phyloP scores from a whole-genome alignment of 257 asterid genomes.

The Primulina huaijiensis region DNA sequence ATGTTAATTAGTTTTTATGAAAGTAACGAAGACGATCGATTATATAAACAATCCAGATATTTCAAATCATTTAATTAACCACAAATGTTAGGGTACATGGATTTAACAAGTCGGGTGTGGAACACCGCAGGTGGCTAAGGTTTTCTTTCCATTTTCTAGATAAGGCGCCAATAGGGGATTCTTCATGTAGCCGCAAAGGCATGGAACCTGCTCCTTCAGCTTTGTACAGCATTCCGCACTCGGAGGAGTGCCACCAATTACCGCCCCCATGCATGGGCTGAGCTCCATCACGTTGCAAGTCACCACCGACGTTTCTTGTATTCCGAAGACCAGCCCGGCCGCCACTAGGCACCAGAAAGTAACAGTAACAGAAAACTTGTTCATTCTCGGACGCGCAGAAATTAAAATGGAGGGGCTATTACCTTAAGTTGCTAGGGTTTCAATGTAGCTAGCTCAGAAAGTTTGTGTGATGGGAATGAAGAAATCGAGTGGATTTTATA shows the following conservation, averaged over 20 bases:
- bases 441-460: no score
- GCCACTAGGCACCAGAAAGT: not conserved
- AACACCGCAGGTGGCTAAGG: not conserved
- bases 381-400: not conserved
- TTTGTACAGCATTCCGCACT: not conserved
- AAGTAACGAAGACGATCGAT: no score
- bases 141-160: not conserved
- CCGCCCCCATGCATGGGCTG: not conserved
- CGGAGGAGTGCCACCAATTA: not conserved
- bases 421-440: not conserved
- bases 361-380: not conserved
- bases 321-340: not conserved
- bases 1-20: no score
- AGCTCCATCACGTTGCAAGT: not conserved
- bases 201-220: not conserved
- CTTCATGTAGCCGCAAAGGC: not conserved
- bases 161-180: not conserved
- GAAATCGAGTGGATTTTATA: not conserved
- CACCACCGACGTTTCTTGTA: not conserved
- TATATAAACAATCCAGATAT: no score
- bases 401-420: not conserved
- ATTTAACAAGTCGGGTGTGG: not conserved
- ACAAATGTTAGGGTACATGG: no score
- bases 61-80: not conserved
- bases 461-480: not conserved